These are phyloP conservation scores for Sabuloglossum arenarium DNA, from an alignment of 495 filamentous ascomycete genomes.

Conservation along the genomic window DNA sequence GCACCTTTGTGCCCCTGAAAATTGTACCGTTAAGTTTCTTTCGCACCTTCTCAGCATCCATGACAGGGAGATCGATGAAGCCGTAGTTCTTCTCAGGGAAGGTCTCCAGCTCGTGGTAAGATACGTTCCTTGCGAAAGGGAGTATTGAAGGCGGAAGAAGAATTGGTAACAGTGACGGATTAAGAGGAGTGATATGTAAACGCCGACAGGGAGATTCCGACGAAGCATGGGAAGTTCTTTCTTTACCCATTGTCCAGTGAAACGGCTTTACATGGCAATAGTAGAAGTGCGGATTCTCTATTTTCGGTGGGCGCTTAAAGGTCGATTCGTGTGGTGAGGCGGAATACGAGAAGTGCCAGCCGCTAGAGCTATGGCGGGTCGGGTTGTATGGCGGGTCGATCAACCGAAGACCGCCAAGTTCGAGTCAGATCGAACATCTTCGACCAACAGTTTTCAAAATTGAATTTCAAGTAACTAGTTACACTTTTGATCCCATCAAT, in stretches of 20 bases:
- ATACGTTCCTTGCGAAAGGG: conserved; percentile 50
- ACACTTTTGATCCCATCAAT: too few relatives aligned
- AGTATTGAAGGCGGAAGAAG: conserved; percentile 48
- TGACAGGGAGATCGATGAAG: conserved; percentile 57
- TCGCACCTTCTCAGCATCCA: conserved; percentile 70
- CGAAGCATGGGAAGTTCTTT: neutral
- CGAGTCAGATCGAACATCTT: too few relatives aligned
- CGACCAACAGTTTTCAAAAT: too few relatives aligned
- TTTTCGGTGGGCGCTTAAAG: neutral
- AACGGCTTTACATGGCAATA: neutral
- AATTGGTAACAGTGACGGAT: conserved; percentile 41
- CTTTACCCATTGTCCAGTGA: neutral
- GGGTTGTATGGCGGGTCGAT: too few relatives aligned
- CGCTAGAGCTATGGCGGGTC: too few relatives aligned
- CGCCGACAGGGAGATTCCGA: conserved; percentile 13
- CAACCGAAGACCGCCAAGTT: too few relatives aligned
- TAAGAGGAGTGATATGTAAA: conserved; percentile 75
- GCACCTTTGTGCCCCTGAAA: conserved; percentile 67
- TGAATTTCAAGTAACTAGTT: too few relatives aligned
- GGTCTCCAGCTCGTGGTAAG: conserved; percentile 62
- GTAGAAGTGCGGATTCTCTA: too few relatives aligned
- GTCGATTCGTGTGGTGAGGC: too few relatives aligned
- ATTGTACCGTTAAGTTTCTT: conserved; percentile 85
- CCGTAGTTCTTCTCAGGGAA: conserved; percentile 84
- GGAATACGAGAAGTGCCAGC: too few relatives aligned